Percentiles rank a stretch among this genome's conserved stretches.
Conservation (phyloP, 768 basidiomycete species). For the Imleria badia region DNA sequence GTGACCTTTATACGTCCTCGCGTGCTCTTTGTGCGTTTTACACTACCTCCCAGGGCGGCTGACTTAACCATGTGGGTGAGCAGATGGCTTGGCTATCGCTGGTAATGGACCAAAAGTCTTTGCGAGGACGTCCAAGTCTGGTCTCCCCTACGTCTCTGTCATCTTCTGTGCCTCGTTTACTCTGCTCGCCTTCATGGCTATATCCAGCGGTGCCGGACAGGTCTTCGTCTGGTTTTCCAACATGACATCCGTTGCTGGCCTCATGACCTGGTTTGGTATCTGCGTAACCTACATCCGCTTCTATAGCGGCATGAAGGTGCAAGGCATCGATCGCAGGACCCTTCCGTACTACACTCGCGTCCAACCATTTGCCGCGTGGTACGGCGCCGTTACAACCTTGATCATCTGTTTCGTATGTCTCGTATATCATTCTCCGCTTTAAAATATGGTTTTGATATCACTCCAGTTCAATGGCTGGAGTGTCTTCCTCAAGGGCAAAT, state of each 20-base stretch:
- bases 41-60: not conserved
- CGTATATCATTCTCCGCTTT: not conserved
- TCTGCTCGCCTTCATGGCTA: conserved; percentile 79
- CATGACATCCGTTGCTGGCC: conserved; percentile 66
- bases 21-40: conserved; percentile 70
- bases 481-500: conserved; percentile 53
- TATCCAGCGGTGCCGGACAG: conserved; percentile 58
- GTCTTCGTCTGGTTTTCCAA: conserved; percentile 84
- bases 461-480: conserved; percentile 47
- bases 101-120: conserved; percentile 87
- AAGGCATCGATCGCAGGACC: conserved; percentile 68
- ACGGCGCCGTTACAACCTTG: conserved; percentile 33
- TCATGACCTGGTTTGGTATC: conserved; percentile 84
- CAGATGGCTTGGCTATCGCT: conserved; percentile 76
- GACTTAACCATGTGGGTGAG: not conserved
- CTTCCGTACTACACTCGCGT: conserved; percentile 70
- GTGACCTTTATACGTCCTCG: conserved; percentile 87
- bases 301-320: conserved; percentile 75
- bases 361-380: conserved; percentile 76
- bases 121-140: conserved; percentile 60
- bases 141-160: conserved; percentile 76
- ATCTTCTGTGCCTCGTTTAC: conserved; percentile 67
- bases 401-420: conserved; percentile 62
- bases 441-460: conserved; percentile 29
- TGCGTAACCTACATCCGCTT: conserved; percentile 79